Percentiles rank a stretch among this genome's conserved stretches.
Evolutionary conservation across 1,139 yeast species (phyloP).

Genomic region (Blastobotrys arbuscula): DNA sequence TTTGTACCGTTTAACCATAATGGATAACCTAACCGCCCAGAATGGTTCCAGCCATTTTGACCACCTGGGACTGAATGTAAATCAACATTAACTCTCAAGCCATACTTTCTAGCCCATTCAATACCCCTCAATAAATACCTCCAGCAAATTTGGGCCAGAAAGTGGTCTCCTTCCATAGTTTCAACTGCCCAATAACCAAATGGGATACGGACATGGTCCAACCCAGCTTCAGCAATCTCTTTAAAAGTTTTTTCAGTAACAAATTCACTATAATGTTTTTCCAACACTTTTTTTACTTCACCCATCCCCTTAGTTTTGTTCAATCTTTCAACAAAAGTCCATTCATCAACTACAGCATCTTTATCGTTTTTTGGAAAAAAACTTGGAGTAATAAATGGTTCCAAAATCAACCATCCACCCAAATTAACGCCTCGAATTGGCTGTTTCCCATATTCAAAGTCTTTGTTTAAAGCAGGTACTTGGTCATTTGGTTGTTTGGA

Average conservation of each 20-base stretch:
- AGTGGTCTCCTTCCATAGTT: constrained; percentile 60
- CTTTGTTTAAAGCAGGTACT: constrained; percentile 28
- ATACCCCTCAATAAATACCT: constrained; percentile 66
- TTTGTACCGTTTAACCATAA: constrained; percentile 50
- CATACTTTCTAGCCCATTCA: constrained; percentile 61
- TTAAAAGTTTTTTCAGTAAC: constrained; percentile 65
- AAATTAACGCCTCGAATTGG: constrained; percentile 73
- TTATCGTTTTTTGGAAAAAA: constrained; percentile 42
- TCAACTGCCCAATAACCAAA: constrained; percentile 90
- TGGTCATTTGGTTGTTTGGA: constrained; percentile 25
- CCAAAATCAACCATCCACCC: constrained; percentile 90
- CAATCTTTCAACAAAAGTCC: constrained; percentile 42
- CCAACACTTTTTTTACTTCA: constrained; percentile 36
- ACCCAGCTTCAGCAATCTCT: constrained; percentile 60
- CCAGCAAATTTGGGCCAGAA: constrained; percentile 67
- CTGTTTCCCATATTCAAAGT: constrained; percentile 43
- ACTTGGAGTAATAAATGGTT: constrained; percentile 79
- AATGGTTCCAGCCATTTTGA: constrained; percentile 89
- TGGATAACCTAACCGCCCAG: constrained; percentile 65
- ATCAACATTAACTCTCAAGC: constrained; percentile 75
- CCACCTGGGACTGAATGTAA: constrained; percentile 91
- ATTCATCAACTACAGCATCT: constrained; percentile 32
- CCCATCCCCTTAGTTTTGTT: constrained; percentile 43
- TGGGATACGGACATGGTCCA: constrained; percentile 82
- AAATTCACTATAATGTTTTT: constrained; percentile 69